Base-by-base conservation (phyloP, 2,329 filamentous ascomycete genomes). In the Neurospora sp. region DNA sequence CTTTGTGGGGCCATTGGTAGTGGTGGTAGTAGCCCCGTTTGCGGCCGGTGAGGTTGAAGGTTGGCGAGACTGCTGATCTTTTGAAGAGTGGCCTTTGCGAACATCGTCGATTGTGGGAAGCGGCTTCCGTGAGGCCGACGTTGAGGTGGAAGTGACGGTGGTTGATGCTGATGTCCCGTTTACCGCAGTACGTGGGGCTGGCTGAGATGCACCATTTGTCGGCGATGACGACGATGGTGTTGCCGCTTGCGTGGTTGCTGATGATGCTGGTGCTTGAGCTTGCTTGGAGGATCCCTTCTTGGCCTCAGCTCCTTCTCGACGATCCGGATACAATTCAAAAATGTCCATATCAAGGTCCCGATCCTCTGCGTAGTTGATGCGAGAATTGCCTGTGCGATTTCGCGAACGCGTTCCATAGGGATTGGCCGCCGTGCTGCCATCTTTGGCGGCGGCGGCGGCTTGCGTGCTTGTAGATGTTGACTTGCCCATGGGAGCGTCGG, bases 281-380 rank as follows among this genome's bases (percentile, higher is more conserved):
- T 71, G 76, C 71, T 73, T 78, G 76, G 74, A 78, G 79, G 68
- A 83, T 82, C 83, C 78, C 77, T 90, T 91, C 78, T 88, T 88
- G 68, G 82, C 76, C 72, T 88, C 86, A 69, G 82, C 52, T 62
- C 52, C 82, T 17, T 88, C 85, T 74, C 87, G 85, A 77, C 84
- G 83, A 74, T 86, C 81, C 68, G 82, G 79, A 77, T 85, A 82
- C 78, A 85, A 87, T 77, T 97, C 95, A 79, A 93, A 92, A 78
- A 86, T 81, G 71, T 98, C 96, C 80, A 92, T 89, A 77, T 98
- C 95, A 75, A 94, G 85, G 80, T 97, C 95, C 81, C 88, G 92
- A 81, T 95, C 92, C 82, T 99, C 96, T 67, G 96, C 95, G 81
- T 99, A 99, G 81, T 99, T 99, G 74, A 91, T 89, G 75, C 96